Evolutionary conservation across 495 filamentous ascomycete species (phyloP).

Genomic region (Aspergillus cavernicola): DNA sequence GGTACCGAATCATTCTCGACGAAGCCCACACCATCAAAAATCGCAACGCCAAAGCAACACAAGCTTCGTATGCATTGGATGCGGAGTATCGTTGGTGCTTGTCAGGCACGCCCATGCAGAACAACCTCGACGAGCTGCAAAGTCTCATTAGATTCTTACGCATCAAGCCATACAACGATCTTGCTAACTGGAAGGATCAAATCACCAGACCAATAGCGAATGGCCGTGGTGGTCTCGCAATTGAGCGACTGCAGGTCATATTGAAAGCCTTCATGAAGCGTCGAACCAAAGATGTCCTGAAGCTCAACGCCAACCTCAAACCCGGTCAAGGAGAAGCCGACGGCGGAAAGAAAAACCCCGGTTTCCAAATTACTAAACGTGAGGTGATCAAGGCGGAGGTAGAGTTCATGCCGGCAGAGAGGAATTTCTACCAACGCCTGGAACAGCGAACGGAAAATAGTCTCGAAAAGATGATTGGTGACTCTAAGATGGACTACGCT

Average conservation of each 20-base stretch:
- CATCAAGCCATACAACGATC: slow-evolving; percentile 84
- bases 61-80: slow-evolving; percentile 76
- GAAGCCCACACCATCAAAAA: slow-evolving; percentile 99
- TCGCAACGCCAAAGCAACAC: slow-evolving; percentile 87
- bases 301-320: slow-evolving; percentile 71
- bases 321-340: slow-evolving; percentile 52
- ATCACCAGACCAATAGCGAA: slow-evolving; percentile 84
- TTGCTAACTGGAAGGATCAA: slow-evolving; percentile 79
- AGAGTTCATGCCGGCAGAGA: slow-evolving; percentile 75
- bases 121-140: slow-evolving; percentile 96
- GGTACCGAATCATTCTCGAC: slow-evolving; percentile 93
- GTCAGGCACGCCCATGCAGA: slow-evolving; percentile 94
- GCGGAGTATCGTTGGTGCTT: slow-evolving; percentile 92
- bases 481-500: slow-evolving; percentile 68
- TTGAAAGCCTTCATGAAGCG: slow-evolving; percentile 96
- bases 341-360: slow-evolving; percentile 50
- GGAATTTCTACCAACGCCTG: slow-evolving; percentile 78
- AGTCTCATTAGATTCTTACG: slow-evolving; percentile 87
- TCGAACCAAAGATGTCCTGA: slow-evolving; percentile 90
- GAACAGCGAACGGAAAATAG: slow-evolving; percentile 80
- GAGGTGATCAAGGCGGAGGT: slow-evolving; percentile 77
- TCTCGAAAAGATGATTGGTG: slow-evolving; percentile 82
- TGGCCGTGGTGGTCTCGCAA: slow-evolving; percentile 82
- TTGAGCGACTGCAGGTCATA: slow-evolving; percentile 75
- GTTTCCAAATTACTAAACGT: slow-evolving; percentile 82